These are phyloP conservation scores for Globisporangium orthogonon DNA, from an alignment of 352 stramenopile genomes.

Conservation along the genomic window DNA sequence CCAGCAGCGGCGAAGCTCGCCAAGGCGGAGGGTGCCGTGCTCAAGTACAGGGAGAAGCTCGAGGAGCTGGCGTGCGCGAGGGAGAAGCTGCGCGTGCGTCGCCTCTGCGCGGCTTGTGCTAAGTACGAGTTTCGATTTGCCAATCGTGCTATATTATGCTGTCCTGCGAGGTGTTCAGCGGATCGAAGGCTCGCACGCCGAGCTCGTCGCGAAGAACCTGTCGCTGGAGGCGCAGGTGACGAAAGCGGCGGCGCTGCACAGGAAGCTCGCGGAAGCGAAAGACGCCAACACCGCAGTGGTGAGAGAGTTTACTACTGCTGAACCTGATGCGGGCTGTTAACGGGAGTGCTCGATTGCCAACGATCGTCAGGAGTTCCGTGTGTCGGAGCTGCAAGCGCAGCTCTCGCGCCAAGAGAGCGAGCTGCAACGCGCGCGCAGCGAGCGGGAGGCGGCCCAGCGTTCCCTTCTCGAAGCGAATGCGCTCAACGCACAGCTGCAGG, in stretches of 20 bases:
- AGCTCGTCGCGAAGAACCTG: constrained; percentile 52
- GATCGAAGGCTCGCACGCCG: constrained; percentile 44
- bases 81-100: constrained; percentile 34
- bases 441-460: constrained; percentile 23
- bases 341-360: too few species aligned
- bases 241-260: constrained; percentile 42
- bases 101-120: constrained; percentile 5
- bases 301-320: not conserved
- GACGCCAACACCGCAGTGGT: constrained; percentile 58
- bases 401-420: constrained; percentile 29
- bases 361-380: constrained; percentile 42
- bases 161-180: constrained; percentile 17
- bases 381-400: constrained; percentile 45
- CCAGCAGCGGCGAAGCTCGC: constrained; percentile 35
- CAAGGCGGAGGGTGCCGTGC: constrained; percentile 38
- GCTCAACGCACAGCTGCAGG: constrained; percentile 49
- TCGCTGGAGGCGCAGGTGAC: constrained; percentile 37
- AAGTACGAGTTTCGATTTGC: too few species aligned
- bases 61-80: constrained; percentile 49
- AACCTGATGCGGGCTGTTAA: not conserved
- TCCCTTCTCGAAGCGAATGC: constrained; percentile 30
- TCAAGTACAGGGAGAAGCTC: constrained; percentile 71
- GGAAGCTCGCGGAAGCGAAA: constrained; percentile 66
- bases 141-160: not conserved
- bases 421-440: constrained; percentile 12